Evolutionary conservation across 441 rosid species (phyloP), one percentile per base, ranked within the genome.

Genomic region (Pelargonium myrrhifolium): DNA sequence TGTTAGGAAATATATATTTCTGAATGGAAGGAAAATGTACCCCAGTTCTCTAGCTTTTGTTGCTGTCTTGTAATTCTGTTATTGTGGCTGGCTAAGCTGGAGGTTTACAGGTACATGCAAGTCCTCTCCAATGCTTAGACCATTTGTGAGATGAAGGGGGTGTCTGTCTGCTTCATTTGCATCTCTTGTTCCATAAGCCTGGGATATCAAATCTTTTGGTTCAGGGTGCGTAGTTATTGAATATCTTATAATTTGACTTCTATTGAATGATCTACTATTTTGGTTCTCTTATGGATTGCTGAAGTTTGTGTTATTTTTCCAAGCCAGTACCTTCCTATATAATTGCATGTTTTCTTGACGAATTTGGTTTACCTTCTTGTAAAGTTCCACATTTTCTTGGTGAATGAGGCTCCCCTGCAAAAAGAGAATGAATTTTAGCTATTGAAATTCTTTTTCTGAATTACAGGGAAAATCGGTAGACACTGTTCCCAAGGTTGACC

Each of bases 1-100:
- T 55, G 2, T 20, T 18, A 55, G 5, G 20, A 55, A 6, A 51
- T 26, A 51, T 17, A 6, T 55, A 18, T 55, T 55, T 55, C 60
- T 51, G 22, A 55, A 55, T 17, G 26, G 9, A 55, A 55, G 20
- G 60, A 18, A 55, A 55, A 3, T 55, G 60, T 55, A 55, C 60
- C 83, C 84, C 79, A 81, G 64, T 43, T 83, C 83, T 71, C 81
- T 75, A 71, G 87, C 78, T 68, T 77, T 80, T 45, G 79, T 18
- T 53, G 85, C 81, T 62, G 84, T 74, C 73, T 89, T 84, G 1
- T 78, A 78, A 67, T 71, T 81, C 66, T 79, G 82, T 65, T 82
- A 88, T 72, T 80, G 84, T 69, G 97, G 96, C 81, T 93, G 98
- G 83, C 97, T 89, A 68, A 87, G 94, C 80, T 89, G 96, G 82